A percentile compares a stretch with the other conserved stretches of the same genome.
These are phyloP conservation scores for Collybia mongolica DNA, from an alignment of 768 basidiomycete species.

Conservation along the genomic window DNA sequence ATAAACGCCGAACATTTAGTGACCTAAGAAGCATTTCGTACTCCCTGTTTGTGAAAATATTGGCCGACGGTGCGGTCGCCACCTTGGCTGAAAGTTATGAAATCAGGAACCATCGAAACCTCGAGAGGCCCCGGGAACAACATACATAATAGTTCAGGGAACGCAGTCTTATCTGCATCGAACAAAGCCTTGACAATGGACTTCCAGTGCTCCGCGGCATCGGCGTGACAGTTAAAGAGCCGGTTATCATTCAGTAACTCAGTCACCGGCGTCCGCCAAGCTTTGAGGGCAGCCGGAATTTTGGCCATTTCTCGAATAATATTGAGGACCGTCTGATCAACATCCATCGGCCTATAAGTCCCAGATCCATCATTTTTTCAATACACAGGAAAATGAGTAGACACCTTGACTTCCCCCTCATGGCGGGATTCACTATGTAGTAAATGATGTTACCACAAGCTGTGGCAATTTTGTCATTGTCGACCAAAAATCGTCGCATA, in stretches of 20 bases:
- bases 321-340: constrained; percentile 63
- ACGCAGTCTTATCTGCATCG: constrained; percentile 82
- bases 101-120: constrained; percentile 27
- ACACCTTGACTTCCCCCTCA: constrained; percentile 77
- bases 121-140: constrained; percentile 22
- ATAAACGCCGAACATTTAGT: constrained; percentile 82
- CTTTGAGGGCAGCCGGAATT: constrained; percentile 73
- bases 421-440: constrained; percentile 76
- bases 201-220: constrained; percentile 65
- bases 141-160: constrained; percentile 81
- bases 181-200: constrained; percentile 77
- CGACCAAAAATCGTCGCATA: constrained; percentile 75
- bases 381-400: constrained; percentile 9
- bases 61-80: constrained; percentile 84
- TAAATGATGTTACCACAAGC: constrained; percentile 83
- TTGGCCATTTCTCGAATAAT: constrained; percentile 79
- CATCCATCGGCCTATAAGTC: constrained; percentile 66
- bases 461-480: constrained; percentile 79
- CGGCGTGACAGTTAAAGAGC: constrained; percentile 75
- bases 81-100: constrained; percentile 55
- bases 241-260: constrained; percentile 86
- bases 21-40: constrained; percentile 90
- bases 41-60: constrained; percentile 95
- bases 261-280: constrained; percentile 78
- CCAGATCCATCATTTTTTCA: constrained; percentile 2